Conservation (phyloP, 306 rosid species). For the Hippophae tibetana region DNA sequence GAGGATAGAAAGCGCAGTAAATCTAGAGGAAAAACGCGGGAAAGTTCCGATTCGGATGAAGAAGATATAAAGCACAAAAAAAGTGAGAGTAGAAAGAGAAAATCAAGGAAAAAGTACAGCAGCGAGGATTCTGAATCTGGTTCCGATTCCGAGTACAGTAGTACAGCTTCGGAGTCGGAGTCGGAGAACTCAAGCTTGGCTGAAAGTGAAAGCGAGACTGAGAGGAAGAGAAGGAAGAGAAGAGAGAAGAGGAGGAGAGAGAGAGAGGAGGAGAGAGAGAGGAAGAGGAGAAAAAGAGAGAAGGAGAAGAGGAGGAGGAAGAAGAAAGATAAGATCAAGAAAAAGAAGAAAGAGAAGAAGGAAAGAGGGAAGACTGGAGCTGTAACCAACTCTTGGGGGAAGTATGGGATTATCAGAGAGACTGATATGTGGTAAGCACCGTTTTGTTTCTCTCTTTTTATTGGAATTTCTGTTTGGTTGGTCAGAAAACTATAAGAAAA, state of each 20-base stretch:
- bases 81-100: constrained; percentile 31
- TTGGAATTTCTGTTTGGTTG: constrained; percentile 12
- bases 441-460: constrained; percentile 6
- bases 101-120: constrained; percentile 40
- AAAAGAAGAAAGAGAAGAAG: constrained; percentile 15
- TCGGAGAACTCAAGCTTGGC: constrained; percentile 37
- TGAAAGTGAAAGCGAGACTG: constrained; percentile 1
- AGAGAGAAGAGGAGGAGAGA: constrained; percentile 22
- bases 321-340: constrained; percentile 34
- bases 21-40: constrained; percentile 42
- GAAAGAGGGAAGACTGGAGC: constrained; percentile 83
- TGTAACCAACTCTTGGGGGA: constrained; percentile 84
- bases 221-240: constrained; percentile 32
- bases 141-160: constrained; percentile 25
- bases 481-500: constrained; percentile 11
- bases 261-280: constrained; percentile 20
- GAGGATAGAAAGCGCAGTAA: constrained; percentile 24
- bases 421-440: constrained; percentile 87
- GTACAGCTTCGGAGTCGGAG: constrained; percentile 27
- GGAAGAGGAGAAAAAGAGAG: constrained; percentile 26
- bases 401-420: constrained; percentile 76
- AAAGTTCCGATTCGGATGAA: constrained; percentile 35
- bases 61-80: constrained; percentile 18
- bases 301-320: constrained; percentile 19
- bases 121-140: constrained; percentile 39